Percentiles rank a stretch among this genome's conserved stretches.
phyloP scores from a whole-genome alignment of 2,329 filamentous ascomycete species.

The Ceratocystis cacaofunesta region DNA sequence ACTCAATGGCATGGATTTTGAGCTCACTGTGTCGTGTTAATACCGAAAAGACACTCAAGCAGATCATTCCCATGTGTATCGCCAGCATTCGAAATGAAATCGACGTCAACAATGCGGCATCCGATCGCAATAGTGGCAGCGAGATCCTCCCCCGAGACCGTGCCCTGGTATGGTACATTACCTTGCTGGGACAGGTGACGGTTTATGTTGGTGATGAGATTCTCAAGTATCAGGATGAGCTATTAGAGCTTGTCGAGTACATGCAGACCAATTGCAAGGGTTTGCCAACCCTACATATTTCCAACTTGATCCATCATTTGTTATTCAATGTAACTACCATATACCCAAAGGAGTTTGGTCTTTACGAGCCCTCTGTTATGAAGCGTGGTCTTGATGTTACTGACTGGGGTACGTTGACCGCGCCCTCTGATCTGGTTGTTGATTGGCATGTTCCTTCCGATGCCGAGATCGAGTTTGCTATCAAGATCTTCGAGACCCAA shows the following conservation, averaged over 20 bases:
- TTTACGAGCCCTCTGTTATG: constrained; percentile 69
- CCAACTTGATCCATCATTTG: constrained; percentile 93
- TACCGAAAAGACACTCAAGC: constrained; percentile 80
- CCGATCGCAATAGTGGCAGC: constrained; percentile 79
- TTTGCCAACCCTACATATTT: constrained; percentile 86
- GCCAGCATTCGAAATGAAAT: constrained; percentile 92
- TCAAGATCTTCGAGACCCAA: constrained; percentile 77
- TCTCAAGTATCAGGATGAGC: constrained; percentile 71
- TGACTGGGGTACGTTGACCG: constrained; percentile 72
- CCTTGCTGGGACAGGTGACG: constrained; percentile 93
- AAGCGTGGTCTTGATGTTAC: constrained; percentile 55
- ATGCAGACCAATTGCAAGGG: constrained; percentile 96
- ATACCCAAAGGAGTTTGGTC: constrained; percentile 75
- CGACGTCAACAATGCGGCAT: constrained; percentile 89
- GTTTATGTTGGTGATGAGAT: constrained; percentile 89
- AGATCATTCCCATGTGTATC: constrained; percentile 79
- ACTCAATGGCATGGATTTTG: constrained; percentile 97
- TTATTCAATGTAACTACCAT: constrained; percentile 88
- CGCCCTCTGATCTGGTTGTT: constrained; percentile 63
- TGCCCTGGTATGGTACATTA: constrained; percentile 90
- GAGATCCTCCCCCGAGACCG: constrained; percentile 88
- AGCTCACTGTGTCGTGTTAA: constrained; percentile 93
- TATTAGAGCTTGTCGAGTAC: constrained; percentile 81
- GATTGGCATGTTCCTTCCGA: constrained; percentile 78
- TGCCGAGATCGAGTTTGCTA: constrained; percentile 74